Conservation (phyloP, 768 basidiomycete species). For the Paxillus rubicundulus region DNA sequence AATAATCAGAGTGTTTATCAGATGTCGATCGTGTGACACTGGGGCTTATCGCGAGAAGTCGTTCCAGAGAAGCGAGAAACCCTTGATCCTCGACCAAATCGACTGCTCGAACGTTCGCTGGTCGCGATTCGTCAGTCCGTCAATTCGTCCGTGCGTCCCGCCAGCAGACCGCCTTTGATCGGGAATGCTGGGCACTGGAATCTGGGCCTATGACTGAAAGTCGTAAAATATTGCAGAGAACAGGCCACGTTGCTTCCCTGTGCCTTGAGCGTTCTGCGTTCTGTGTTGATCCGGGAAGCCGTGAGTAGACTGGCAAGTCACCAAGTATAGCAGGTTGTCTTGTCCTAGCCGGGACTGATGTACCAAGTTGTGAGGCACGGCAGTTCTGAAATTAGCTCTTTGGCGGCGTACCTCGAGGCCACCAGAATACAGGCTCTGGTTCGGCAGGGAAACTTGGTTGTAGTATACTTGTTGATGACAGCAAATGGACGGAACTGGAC, state of each 20-base stretch:
- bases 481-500: constrained; percentile 17
- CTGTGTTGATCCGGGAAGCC: background rate
- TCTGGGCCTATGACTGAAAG: background rate
- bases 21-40: background rate
- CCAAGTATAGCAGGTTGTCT: background rate
- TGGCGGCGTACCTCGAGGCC: constrained; percentile 6
- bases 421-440: background rate
- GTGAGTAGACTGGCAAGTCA: background rate
- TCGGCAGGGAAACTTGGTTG: background rate
- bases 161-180: background rate
- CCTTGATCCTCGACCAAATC: background rate
- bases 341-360: background rate
- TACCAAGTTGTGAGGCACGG: background rate
- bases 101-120: background rate
- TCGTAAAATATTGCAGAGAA: background rate
- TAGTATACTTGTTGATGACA: background rate
- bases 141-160: background rate
- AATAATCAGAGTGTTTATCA: constrained; percentile 6
- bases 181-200: background rate
- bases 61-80: background rate
- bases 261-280: background rate
- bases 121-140: background rate
- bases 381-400: background rate
- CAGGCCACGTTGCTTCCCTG: constrained; percentile 1
- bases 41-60: background rate